These are phyloP conservation scores for Cytospora piceae DNA, from an alignment of 2,329 filamentous ascomycete species.

Conservation along the genomic window DNA sequence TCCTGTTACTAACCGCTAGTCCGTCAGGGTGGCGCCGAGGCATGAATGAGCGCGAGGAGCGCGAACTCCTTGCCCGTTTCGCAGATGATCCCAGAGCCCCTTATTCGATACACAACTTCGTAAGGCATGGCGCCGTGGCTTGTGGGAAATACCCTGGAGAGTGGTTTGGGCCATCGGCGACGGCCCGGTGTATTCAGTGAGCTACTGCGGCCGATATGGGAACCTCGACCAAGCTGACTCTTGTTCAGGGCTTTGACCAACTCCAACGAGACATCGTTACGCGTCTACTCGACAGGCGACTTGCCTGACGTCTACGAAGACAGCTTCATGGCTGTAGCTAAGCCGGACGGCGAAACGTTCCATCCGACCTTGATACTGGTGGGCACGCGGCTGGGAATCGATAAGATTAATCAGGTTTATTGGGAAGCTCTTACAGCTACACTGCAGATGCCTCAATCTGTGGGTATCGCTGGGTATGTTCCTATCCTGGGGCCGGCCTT, in stretches of 20 bases:
- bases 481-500: background rate
- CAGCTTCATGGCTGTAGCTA: conserved; percentile 77
- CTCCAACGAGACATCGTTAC: conserved; percentile 65
- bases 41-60: conserved; percentile 62
- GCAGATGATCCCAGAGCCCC: conserved; percentile 84
- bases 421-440: conserved; percentile 89
- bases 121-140: conserved; percentile 79
- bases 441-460: conserved; percentile 87
- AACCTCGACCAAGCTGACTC: conserved; percentile 8
- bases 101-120: conserved; percentile 95
- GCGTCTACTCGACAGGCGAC: conserved; percentile 88
- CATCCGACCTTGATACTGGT: conserved; percentile 87
- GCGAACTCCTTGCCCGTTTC: conserved; percentile 76
- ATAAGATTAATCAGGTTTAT: conserved; percentile 92
- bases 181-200: conserved; percentile 90
- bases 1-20: conserved; percentile 2
- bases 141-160: conserved; percentile 96
- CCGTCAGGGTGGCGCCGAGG: conserved; percentile 73
- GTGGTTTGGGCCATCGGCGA: conserved; percentile 98
- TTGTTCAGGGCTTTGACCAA: conserved; percentile 71
- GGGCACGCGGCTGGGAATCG: conserved; percentile 86
- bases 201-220: conserved; percentile 38
- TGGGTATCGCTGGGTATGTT: conserved; percentile 88
- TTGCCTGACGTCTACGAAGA: conserved; percentile 93
- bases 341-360: conserved; percentile 67